phyloP scores from a whole-genome alignment of 305 asterid species.

The Striga hermonthica region DNA sequence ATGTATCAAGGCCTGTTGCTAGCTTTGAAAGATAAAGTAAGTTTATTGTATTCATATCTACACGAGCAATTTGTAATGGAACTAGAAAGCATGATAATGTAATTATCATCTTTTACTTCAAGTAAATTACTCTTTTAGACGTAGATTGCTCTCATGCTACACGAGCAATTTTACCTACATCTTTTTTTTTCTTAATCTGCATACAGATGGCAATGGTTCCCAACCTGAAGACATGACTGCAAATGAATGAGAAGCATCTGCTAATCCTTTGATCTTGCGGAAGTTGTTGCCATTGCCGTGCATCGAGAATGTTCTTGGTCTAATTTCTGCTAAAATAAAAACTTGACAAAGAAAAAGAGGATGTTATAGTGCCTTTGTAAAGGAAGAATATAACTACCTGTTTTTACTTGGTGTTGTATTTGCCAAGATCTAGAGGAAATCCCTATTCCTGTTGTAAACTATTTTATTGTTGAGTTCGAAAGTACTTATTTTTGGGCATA shows the following conservation, averaged over 20 bases:
- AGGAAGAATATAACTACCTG: constrained; percentile 20
- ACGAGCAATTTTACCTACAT: not conserved
- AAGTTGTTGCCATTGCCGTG: no score
- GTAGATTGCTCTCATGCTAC: no score
- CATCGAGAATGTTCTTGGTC: no score
- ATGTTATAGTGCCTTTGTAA: constrained; percentile 13
- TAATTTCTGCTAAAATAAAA: constrained; percentile 31
- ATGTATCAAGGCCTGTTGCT: no score
- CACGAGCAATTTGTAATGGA: no score
- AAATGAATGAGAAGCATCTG: constrained; percentile 44
- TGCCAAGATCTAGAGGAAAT: constrained; percentile 19
- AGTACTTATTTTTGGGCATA: no score
- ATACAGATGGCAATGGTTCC: constrained; percentile 47
- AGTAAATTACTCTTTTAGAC: no score
- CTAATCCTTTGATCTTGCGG: constrained; percentile 28
- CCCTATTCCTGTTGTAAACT: constrained; percentile 25
- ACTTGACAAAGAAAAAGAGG: not conserved
- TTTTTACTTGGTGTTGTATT: constrained; percentile 30
- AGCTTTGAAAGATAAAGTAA: no score
- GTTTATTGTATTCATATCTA: no score
- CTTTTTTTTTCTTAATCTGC: no score
- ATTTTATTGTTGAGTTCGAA: not conserved
- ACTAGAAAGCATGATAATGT: no score
- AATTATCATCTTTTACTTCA: no score
- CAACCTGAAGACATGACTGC: constrained; percentile 45